Base-by-base conservation (phyloP, 148 eudicot genomes). In the Rhododendron molle region DNA sequence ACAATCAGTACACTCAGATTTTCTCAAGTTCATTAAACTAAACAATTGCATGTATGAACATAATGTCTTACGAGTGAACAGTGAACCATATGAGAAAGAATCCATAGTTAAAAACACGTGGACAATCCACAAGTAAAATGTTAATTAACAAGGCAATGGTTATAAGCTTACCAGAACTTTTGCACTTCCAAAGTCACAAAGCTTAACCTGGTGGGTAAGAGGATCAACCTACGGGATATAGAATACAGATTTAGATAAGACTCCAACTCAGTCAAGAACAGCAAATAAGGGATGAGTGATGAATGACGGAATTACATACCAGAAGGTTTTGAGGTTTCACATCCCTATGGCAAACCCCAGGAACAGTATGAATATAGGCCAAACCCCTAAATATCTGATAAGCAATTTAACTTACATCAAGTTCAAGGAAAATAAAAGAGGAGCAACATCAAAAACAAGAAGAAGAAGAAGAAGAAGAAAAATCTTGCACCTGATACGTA, bases 111-210 rank as follows among this genome's bases (percentile, higher is more conserved):
- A 11, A 26, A 40, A 62, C 4, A 44, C 9, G 32, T 14, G 54
- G 84, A 38, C 13, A 82, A 81, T 74, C 13, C 34, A 54, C 4
- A 85, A 58, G 30, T 8, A 83, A 58, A 67, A 77, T 26, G 9
- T 58, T 58, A 73, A 67, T 52, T 28, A 1, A 50, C 47, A 58
- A 43, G 28, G 73, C 47, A 87, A 83, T 44, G 32, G 15, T 12
- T 71, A 26, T 38, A 32, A 46, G 82, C 91, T 85, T 87, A 94
- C 98, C 91, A 95, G 88, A 85, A 90, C 94, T 94, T 95, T 95
- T 83, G 98, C 98, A 91, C 98, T 95, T 89, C 98, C 98, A 84
- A 95, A 95, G 85, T 95, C 98, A 81, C 98, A 95, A 82, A 95
- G 92, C 91, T 95, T 95, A 76, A 95, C 95, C 89, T 95, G 98